Evolutionary conservation across 2,329 filamentous ascomycete species (phyloP).

Genomic region (Ophiocordyceps sinensis): DNA sequence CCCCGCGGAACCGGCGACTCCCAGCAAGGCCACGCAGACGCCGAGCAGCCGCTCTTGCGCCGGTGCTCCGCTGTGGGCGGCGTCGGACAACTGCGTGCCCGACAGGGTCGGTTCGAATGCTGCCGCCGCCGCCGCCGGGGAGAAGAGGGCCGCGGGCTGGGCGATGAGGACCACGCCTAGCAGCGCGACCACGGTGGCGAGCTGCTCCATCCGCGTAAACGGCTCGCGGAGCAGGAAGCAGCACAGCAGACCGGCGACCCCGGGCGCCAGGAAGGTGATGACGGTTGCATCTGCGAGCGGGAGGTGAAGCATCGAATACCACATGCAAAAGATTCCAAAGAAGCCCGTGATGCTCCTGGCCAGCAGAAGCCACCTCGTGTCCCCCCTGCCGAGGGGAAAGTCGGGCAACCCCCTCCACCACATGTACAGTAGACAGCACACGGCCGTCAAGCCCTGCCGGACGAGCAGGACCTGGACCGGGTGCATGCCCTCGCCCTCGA

Average conservation of each 20-base stretch:
- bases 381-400: slow-evolving; percentile 53
- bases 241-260: slow-evolving; percentile 66
- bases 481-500: slow-evolving; percentile 57
- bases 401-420: slow-evolving; percentile 51
- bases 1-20: slow-evolving; percentile 60
- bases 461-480: slow-evolving; percentile 75
- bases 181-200: slow-evolving; percentile 62
- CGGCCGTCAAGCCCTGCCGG: slow-evolving; percentile 59
- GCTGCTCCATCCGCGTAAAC: slow-evolving; percentile 63
- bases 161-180: slow-evolving; percentile 75
- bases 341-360: slow-evolving; percentile 55
- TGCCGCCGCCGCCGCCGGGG: slow-evolving; percentile 3
- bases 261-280: slow-evolving; percentile 73
- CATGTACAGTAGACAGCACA: slow-evolving; percentile 59
- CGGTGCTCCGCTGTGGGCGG: slow-evolving; percentile 26
- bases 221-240: slow-evolving; percentile 61
- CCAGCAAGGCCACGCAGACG: slow-evolving; percentile 57
- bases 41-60: slow-evolving; percentile 53
- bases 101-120: slow-evolving; percentile 1
- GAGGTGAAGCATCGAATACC: slow-evolving; percentile 53
- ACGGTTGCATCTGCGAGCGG: slow-evolving; percentile 80
- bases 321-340: slow-evolving; percentile 70
- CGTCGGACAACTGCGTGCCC: slow-evolving; percentile 9
- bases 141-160: slow-evolving; percentile 46
- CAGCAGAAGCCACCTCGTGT: slow-evolving; percentile 53